Evolutionary conservation across 352 stramenopile genomes (phyloP).

Genomic region (Phytophthora lateralis): DNA sequence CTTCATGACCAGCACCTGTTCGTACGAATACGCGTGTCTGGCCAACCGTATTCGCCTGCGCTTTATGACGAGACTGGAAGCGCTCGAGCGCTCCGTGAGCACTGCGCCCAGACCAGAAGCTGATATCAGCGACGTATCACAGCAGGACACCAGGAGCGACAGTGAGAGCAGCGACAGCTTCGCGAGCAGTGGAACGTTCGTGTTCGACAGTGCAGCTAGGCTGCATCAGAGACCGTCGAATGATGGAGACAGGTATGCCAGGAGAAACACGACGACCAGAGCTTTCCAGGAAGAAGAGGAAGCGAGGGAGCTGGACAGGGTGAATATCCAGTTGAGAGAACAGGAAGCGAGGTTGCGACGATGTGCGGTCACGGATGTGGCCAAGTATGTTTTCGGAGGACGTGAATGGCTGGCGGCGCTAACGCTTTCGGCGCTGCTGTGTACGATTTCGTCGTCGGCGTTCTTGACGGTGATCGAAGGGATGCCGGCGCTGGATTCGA

Average conservation of each 20-base stretch:
- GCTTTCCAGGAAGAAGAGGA: constrained; percentile 37
- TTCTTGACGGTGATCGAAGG: constrained; percentile 42
- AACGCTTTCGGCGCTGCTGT: constrained; percentile 38
- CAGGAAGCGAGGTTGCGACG: constrained; percentile 25
- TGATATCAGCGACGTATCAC: constrained; percentile 9
- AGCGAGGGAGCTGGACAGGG: constrained; percentile 25
- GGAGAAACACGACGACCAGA: constrained; percentile 16
- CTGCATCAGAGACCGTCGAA: constrained; percentile 28
- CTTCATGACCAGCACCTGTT: constrained; percentile 65
- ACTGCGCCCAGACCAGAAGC: constrained; percentile 4
- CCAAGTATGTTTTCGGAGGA: constrained; percentile 31
- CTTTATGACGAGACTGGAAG: constrained; percentile 40
- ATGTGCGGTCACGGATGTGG: constrained; percentile 37
- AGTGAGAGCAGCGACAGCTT: constrained; percentile 31
- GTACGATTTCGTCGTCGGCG: constrained; percentile 31
- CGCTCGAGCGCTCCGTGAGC: constrained; percentile 29
- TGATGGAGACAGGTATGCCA: constrained; percentile 5
- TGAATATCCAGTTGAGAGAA: constrained; percentile 36
- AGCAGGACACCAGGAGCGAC: constrained; percentile 16
- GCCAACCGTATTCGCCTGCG: constrained; percentile 65
- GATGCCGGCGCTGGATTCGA: constrained; percentile 40
- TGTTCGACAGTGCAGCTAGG: constrained; percentile 20
- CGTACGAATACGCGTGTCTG: constrained; percentile 81
- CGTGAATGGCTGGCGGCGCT: constrained; percentile 53
- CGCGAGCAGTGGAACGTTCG: constrained; percentile 19